Base-by-base conservation (phyloP, 257 asterid species). In the Lavandula angustifolia region DNA sequence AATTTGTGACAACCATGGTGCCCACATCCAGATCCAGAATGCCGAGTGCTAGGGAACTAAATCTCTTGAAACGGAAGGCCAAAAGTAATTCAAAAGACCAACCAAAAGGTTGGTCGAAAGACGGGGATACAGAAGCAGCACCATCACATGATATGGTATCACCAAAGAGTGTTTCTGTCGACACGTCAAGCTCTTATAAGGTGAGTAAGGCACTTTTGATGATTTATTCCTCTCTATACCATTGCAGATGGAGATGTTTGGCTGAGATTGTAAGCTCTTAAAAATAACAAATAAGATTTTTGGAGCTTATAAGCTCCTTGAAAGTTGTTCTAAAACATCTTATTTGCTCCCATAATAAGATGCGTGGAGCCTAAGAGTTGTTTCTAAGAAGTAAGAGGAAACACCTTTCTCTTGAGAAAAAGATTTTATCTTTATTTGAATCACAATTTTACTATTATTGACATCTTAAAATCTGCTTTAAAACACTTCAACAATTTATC, bases 1-100 rank as follows among this genome's bases (percentile, higher is more conserved):
- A 87, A 60, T 79, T 80, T 70, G 94, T 94, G 70, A 78, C 99
- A 18, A 83, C 79, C 58, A 78, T 87, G 88, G 96, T 81, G 37
- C 99, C 97, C 61, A 76, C 84, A 73, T 81, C 85, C 49, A 87
- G 91, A 77, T 84, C 96, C 57, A 77, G 97, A 79, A 80, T 97
- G 82, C 97, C 97, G 66, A 94, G 99, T 87, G 97, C 99, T 46
- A 82, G 99, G 78, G 99, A 94, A 74, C 75, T 94, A 67, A 94
- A 94, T 85, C 89, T 94, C 71, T 74, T 94, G 77, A 94, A 94
- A 75, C 85, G 99, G 44, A 90, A 90, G 81, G 99, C 99, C 33
- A 94, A 87, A 80, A 81, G 66, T 78, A 83, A 67, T 72, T 87
- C 89, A 13, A 94, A 94, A 78, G 99, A 94, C 72, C 99, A 88